Percentiles rank a stretch among this genome's conserved stretches.
These are phyloP conservation scores for Fagus sylvatica DNA, from an alignment of 306 rosid genomes.

Conservation along the genomic window DNA sequence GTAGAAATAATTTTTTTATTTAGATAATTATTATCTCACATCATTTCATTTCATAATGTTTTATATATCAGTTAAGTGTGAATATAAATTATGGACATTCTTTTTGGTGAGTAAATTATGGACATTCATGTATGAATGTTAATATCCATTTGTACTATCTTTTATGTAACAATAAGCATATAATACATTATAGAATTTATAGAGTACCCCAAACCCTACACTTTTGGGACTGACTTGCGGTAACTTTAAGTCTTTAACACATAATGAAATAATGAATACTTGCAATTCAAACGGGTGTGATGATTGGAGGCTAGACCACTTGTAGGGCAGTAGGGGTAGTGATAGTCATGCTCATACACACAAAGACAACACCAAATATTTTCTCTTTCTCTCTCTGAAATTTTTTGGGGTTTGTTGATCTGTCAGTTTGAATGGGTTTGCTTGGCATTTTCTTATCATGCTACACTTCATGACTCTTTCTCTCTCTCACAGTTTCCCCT, in stretches of 20 bases:
- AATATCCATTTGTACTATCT: too few species aligned
- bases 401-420: slow-evolving; percentile 42
- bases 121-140: too few species aligned
- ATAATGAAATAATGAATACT: not conserved
- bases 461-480: slow-evolving; percentile 19
- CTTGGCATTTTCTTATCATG: slow-evolving; percentile 51
- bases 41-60: too few species aligned
- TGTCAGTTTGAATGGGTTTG: slow-evolving; percentile 56
- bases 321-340: slow-evolving; percentile 24
- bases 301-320: slow-evolving; percentile 39
- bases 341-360: slow-evolving; percentile 29
- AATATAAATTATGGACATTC: too few species aligned
- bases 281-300: slow-evolving; percentile 31
- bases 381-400: slow-evolving; percentile 25
- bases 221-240: not conserved
- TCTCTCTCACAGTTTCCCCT: slow-evolving; percentile 17
- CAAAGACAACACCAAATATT: slow-evolving; percentile 27
- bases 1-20: too few species aligned
- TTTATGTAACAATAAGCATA: too few species aligned
- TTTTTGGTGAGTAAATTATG: too few species aligned
- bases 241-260: not conserved
- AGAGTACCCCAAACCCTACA: too few species aligned
- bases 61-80: too few species aligned
- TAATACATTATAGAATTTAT: too few species aligned
- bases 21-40: too few species aligned